A percentile compares a stretch with the other conserved stretches of the same genome.
phyloP scores from a whole-genome alignment of 2,329 filamentous ascomycete species.

The Aspergillus sp. region DNA sequence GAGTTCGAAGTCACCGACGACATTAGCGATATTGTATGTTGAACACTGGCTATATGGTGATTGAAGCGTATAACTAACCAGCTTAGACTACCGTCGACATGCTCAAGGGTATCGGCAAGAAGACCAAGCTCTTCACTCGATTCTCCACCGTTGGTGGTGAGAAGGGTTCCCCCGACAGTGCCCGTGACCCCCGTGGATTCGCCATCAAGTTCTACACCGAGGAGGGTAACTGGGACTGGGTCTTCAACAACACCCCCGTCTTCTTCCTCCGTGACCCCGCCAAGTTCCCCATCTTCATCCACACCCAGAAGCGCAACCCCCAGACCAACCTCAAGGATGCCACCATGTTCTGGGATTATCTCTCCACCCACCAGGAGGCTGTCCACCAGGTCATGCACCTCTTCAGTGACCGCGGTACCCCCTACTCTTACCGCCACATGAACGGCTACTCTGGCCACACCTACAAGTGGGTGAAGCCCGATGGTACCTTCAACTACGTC shows the following conservation, averaged over 20 bases:
- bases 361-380: slow-evolving; percentile 58
- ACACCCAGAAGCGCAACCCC: slow-evolving; percentile 71
- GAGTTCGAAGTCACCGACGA: slow-evolving; percentile 45
- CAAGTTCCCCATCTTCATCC: slow-evolving; percentile 70
- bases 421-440: slow-evolving; percentile 62
- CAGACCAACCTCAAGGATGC: slow-evolving; percentile 65
- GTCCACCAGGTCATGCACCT: slow-evolving; percentile 62
- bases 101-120: slow-evolving; percentile 59
- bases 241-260: slow-evolving; percentile 69
- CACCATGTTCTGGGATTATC: slow-evolving; percentile 65
- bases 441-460: slow-evolving; percentile 66
- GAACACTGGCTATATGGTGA: no score
- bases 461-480: slow-evolving; percentile 61
- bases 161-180: slow-evolving; percentile 65
- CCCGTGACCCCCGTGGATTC: slow-evolving; percentile 69
- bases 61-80: neutral
- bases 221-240: slow-evolving; percentile 69
- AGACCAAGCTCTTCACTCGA: slow-evolving; percentile 61
- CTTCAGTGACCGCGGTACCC: slow-evolving; percentile 63
- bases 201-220: slow-evolving; percentile 69
- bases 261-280: slow-evolving; percentile 72
- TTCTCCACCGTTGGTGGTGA: slow-evolving; percentile 76
- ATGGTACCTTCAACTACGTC: slow-evolving; percentile 62
- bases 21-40: slow-evolving; percentile 42
- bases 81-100: slow-evolving; percentile 41